These are phyloP conservation scores for Trichoderma endophyticum DNA, from an alignment of 2,329 filamentous ascomycete genomes.

Conservation along the genomic window DNA sequence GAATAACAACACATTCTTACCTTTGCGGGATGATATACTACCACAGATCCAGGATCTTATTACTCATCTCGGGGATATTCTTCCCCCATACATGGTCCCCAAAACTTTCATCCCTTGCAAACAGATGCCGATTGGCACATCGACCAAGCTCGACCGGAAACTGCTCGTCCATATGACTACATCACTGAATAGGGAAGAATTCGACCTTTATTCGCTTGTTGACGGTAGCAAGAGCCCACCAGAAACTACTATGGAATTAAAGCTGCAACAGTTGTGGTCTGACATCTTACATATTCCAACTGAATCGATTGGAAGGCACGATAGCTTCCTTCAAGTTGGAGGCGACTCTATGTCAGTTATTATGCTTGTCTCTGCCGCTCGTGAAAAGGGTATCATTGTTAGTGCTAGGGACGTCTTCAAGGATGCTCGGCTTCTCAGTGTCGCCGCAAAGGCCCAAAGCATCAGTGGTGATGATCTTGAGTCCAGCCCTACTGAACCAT, in stretches of 20 bases:
- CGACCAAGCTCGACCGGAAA: constrained; percentile 4
- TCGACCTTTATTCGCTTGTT: background rate
- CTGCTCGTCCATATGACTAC: background rate
- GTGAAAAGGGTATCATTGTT: background rate
- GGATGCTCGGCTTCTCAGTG: constrained; percentile 14
- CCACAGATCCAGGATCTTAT: background rate
- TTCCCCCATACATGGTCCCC: constrained; percentile 5
- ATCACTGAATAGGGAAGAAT: background rate
- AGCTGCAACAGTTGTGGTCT: background rate
- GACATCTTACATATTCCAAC: constrained; percentile 1
- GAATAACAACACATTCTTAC: background rate
- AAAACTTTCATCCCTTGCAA: background rate
- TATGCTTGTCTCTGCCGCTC: background rate
- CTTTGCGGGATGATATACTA: background rate
- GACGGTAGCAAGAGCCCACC: background rate
- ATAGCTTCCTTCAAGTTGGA: constrained; percentile 23
- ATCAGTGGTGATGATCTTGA: background rate
- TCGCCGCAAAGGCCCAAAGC: background rate
- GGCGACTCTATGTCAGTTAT: constrained; percentile 22
- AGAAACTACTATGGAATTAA: background rate
- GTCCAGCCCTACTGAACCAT: background rate
- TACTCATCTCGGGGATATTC: background rate
- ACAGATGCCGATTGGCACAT: background rate
- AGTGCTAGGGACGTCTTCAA: constrained; percentile 20
- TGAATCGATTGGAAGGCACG: constrained; percentile 17